These are phyloP conservation scores for Annulohypoxylon truncatum DNA, from an alignment of 2,329 filamentous ascomycete species.

Conservation along the genomic window DNA sequence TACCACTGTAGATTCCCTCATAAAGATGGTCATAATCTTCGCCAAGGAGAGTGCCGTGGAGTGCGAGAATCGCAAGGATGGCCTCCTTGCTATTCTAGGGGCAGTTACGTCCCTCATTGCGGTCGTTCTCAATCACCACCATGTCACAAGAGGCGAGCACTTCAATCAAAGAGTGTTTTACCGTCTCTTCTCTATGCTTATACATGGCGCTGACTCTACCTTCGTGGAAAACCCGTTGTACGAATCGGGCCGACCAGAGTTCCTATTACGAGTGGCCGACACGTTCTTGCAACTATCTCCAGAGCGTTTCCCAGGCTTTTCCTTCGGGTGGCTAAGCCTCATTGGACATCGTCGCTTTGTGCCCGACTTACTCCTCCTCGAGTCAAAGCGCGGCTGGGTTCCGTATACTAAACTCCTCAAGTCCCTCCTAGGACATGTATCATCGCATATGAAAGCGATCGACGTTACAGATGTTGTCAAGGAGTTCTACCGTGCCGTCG, in stretches of 20 bases:
- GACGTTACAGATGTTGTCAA: slow-evolving; percentile 77
- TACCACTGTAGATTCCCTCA: slow-evolving; percentile 79
- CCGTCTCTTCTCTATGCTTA: slow-evolving; percentile 83
- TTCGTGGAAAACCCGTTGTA: slow-evolving; percentile 68
- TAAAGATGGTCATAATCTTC: slow-evolving; percentile 81
- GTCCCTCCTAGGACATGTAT: slow-evolving; percentile 77
- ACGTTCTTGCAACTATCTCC: slow-evolving; percentile 81
- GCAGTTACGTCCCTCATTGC: slow-evolving; percentile 81
- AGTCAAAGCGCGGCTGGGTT: slow-evolving; percentile 78
- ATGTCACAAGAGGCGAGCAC: slow-evolving; percentile 80
- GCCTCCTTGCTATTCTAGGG: slow-evolving; percentile 78
- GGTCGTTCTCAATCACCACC: slow-evolving; percentile 86
- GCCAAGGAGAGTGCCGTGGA: slow-evolving; percentile 76
- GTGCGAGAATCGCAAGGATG: slow-evolving; percentile 67
- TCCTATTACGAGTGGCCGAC: slow-evolving; percentile 77
- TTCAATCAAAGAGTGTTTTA: slow-evolving; percentile 94
- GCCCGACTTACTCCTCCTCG: slow-evolving; percentile 77
- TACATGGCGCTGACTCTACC: slow-evolving; percentile 76
- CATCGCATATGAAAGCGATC: slow-evolving; percentile 80
- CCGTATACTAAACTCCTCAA: slow-evolving; percentile 79
- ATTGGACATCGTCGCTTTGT: slow-evolving; percentile 88
- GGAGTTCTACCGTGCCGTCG: slow-evolving; percentile 84
- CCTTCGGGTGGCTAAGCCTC: slow-evolving; percentile 85
- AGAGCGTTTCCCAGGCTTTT: slow-evolving; percentile 80
- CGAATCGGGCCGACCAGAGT: slow-evolving; percentile 72